A percentile compares a stretch with the other conserved stretches of the same genome.
Evolutionary conservation across 2,329 filamentous ascomycete genomes (phyloP).

Genomic region (Lizonia empirigonia): DNA sequence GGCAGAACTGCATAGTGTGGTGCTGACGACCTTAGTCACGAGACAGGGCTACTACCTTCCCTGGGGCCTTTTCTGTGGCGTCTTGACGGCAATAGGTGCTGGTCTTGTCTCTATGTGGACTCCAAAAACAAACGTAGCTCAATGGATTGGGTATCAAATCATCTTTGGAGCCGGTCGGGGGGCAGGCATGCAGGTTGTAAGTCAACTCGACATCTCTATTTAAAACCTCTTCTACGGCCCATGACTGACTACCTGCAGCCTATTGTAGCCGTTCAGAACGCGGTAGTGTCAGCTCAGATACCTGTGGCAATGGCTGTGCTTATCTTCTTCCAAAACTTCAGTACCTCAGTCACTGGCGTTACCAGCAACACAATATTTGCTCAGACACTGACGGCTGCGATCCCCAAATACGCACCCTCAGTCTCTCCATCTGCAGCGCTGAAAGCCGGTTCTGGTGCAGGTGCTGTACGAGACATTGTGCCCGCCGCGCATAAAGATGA

Average conservation of each 20-base stretch:
- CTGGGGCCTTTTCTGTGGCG: slow-evolving; percentile 35
- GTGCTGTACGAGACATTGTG: slow-evolving; percentile 30
- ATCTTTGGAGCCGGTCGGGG: slow-evolving; percentile 34
- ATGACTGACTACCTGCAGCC: slow-evolving; percentile 20
- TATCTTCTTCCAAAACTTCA: slow-evolving; percentile 47
- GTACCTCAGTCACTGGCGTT: slow-evolving; percentile 38
- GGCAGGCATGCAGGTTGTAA: slow-evolving; percentile 33
- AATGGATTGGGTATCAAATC: slow-evolving; percentile 41
- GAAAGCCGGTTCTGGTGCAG: slow-evolving; percentile 31
- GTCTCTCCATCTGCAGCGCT: slow-evolving; percentile 29
- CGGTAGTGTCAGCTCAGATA: slow-evolving; percentile 32
- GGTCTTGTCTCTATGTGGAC: slow-evolving; percentile 51
- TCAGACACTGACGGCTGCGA: slow-evolving; percentile 24
- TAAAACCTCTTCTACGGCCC: background rate
- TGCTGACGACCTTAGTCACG: slow-evolving; percentile 22
- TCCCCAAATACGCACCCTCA: slow-evolving; percentile 31
- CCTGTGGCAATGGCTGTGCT: slow-evolving; percentile 42
- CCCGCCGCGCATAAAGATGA: slow-evolving; percentile 20
- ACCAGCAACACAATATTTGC: slow-evolving; percentile 38
- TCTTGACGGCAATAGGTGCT: slow-evolving; percentile 47
- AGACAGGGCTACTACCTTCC: slow-evolving; percentile 38
- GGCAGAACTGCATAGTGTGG: background rate
- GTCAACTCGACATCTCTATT: too few species aligned
- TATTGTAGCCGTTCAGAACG: slow-evolving; percentile 42
- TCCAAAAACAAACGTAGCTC: slow-evolving; percentile 33